Percentiles rank a stretch among this genome's conserved stretches.
Conservation (phyloP, 768 basidiomycete species). For the Pleurotus eryngii region DNA sequence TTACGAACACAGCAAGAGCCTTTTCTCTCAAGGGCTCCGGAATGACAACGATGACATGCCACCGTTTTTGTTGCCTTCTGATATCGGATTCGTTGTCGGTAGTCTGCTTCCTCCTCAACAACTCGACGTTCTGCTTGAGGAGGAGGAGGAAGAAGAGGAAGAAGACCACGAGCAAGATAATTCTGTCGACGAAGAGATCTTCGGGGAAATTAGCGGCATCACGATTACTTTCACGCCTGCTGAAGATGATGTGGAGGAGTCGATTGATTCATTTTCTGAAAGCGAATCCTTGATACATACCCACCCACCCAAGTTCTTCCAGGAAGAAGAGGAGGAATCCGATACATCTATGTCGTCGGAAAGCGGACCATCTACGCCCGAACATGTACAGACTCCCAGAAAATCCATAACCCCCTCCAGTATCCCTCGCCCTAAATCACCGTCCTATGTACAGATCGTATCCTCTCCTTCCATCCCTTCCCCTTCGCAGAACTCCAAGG, state of each 20-base stretch:
- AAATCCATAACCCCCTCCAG: constrained; percentile 20
- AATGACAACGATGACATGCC: constrained; percentile 46
- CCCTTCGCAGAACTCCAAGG: constrained; percentile 25
- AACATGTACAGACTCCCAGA: constrained; percentile 22
- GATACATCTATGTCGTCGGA: constrained; percentile 15
- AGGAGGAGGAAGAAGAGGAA: constrained; percentile 24
- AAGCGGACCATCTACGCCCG: constrained; percentile 16
- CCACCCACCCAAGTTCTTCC: constrained; percentile 11
- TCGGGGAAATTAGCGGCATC: constrained; percentile 68
- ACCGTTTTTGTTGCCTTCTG: constrained; percentile 40
- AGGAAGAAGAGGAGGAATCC: constrained; percentile 30
- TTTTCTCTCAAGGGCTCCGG: constrained; percentile 55
- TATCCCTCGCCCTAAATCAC: constrained; percentile 24
- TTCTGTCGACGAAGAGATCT: constrained; percentile 40
- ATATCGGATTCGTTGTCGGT: constrained; percentile 28
- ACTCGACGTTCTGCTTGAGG: constrained; percentile 24
- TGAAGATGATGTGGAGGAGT: constrained; percentile 22
- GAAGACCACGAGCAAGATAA: constrained; percentile 28
- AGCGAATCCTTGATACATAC: constrained; percentile 11
- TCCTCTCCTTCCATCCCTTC: constrained; percentile 36
- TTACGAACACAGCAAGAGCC: constrained; percentile 54
- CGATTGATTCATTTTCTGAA: constrained; percentile 14
- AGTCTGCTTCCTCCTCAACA: background rate
- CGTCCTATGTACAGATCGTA: constrained; percentile 11
- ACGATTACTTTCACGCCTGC: constrained; percentile 72